Percentiles rank a stretch among this genome's conserved stretches.
These are phyloP conservation scores for Leishmania turanica DNA, from an alignment of 208 protist genomes.

Conservation along the genomic window DNA sequence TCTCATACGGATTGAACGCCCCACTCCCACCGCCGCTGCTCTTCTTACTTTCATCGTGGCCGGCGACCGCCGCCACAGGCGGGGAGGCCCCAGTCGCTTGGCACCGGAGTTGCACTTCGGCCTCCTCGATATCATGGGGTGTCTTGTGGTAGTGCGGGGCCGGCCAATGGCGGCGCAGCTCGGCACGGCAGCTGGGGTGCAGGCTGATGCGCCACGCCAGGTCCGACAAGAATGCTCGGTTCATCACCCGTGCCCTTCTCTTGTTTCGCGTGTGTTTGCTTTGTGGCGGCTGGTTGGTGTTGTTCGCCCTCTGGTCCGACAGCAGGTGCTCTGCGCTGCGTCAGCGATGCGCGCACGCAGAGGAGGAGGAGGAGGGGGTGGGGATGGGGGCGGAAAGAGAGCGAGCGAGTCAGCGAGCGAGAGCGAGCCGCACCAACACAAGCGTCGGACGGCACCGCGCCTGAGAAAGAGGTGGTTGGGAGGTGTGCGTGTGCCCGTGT, in stretches of 20 bases:
- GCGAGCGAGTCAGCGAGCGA: too few relatives aligned
- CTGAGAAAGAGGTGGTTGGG: too few relatives aligned
- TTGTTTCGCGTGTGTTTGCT: not conserved
- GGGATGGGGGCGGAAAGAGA: not conserved
- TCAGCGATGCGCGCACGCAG: too few relatives aligned
- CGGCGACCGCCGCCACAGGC: not conserved
- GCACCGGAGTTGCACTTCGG: not conserved
- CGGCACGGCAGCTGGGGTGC: conserved; percentile 41
- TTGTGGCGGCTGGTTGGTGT: not conserved
- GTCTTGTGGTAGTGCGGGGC: conserved; percentile 44
- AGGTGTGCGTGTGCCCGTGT: too few relatives aligned
- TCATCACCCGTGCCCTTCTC: not conserved
- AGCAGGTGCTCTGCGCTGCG: too few relatives aligned
- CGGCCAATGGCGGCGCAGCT: conserved; percentile 53
- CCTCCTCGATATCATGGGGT: conserved; percentile 3
- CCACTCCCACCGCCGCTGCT: not conserved
- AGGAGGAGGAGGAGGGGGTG: not conserved
- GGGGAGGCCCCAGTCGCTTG: not conserved
- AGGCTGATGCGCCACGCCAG: conserved; percentile 35
- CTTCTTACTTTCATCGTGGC: not conserved
- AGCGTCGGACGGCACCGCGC: too few relatives aligned
- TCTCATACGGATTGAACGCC: conserved; percentile 12
- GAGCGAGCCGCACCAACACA: too few relatives aligned
- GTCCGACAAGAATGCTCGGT: conserved; percentile 22
- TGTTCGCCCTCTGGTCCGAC: too few relatives aligned